Evolutionary conservation across 768 basidiomycete species (phyloP), one percentile per base, ranked within the genome.

Genomic region (Lactarius tabidus): DNA sequence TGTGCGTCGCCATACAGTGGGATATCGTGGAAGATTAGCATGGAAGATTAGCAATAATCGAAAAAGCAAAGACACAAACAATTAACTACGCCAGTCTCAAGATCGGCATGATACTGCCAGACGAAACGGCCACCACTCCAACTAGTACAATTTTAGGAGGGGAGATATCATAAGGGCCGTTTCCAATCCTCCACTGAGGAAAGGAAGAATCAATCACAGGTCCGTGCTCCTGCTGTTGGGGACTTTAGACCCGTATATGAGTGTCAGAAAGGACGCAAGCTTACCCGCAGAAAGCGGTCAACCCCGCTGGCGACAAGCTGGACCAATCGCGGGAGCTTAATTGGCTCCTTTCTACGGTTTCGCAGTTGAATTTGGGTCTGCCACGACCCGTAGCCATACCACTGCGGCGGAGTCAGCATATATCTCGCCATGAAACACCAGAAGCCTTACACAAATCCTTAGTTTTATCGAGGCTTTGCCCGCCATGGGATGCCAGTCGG

Each of bases 331-430:
- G 65, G 52, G 8, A 66, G 65, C 38, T 33, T 58, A 45, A 66
- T 66, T 5, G 65, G 57, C 39, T 66, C 65, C 41, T 17, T 62
- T 59, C 41, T 53, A 28, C 65, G 65, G 26, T 62, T 66, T 38
- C 65, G 60, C 35, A 66, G 57, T 17, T 66, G 65, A 26, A 66
- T 66, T 35, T 66, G 65, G 26, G 60, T 62, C 38, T 66, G 60
- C 65, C 65, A 66, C 1, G 52, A 41, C 7, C 9, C 45, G 18
- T 66, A 66, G 8, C 65, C 65, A 9, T 52, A 43, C 65, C 60
- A 66, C 65, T 66, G 8, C 41, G 31, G 9, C 20, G 4, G 6
- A n/a, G 51, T 62, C 26, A 53, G 65, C 48, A 18, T 18, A 28
- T 33, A 51, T 39, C 26, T 23, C 6, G 29, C 23, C n/a, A 3